These are phyloP conservation scores for Termitomyces sp. DNA, from an alignment of 768 basidiomycete species.

Conservation along the genomic window DNA sequence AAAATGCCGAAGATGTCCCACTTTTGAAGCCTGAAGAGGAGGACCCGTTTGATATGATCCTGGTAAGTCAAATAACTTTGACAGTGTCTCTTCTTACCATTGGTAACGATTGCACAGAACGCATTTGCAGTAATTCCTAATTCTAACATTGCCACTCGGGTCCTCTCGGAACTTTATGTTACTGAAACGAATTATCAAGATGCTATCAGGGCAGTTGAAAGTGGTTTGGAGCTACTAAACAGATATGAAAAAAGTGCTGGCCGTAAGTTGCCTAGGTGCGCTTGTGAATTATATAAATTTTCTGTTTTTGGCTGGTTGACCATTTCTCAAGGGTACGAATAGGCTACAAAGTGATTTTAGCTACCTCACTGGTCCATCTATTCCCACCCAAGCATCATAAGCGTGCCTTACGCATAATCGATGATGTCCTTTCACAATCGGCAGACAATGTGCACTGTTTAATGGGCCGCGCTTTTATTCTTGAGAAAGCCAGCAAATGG, in stretches of 20 bases:
- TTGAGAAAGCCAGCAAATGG: slow-evolving; percentile 63
- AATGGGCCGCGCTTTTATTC: slow-evolving; percentile 70
- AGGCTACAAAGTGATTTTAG: slow-evolving; percentile 67
- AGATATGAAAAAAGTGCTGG: slow-evolving; percentile 54
- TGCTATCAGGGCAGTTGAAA: slow-evolving; percentile 65
- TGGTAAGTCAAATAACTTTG: slow-evolving; percentile 41
- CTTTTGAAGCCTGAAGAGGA: slow-evolving; percentile 31
- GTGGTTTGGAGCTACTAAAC: slow-evolving; percentile 52
- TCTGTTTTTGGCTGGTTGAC: not conserved
- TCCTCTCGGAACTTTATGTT: slow-evolving; percentile 61
- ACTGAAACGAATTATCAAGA: slow-evolving; percentile 69
- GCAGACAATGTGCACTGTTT: slow-evolving; percentile 60
- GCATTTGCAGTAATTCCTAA: slow-evolving; percentile 42
- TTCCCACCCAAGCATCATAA: slow-evolving; percentile 88
- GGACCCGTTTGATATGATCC: slow-evolving; percentile 54
- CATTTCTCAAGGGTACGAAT: slow-evolving; percentile 45
- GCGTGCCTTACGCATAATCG: slow-evolving; percentile 68
- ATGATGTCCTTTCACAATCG: slow-evolving; percentile 59
- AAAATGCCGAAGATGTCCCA: slow-evolving; percentile 27
- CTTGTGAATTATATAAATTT: not conserved
- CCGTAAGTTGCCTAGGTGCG: slow-evolving; percentile 43
- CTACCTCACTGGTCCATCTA: slow-evolving; percentile 74
- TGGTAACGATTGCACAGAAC: slow-evolving; percentile 32
- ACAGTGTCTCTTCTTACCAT: not conserved
- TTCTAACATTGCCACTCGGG: slow-evolving; percentile 62